These are phyloP conservation scores for Epichloe coenophiala DNA, from an alignment of 2,329 filamentous ascomycete species.

Conservation along the genomic window DNA sequence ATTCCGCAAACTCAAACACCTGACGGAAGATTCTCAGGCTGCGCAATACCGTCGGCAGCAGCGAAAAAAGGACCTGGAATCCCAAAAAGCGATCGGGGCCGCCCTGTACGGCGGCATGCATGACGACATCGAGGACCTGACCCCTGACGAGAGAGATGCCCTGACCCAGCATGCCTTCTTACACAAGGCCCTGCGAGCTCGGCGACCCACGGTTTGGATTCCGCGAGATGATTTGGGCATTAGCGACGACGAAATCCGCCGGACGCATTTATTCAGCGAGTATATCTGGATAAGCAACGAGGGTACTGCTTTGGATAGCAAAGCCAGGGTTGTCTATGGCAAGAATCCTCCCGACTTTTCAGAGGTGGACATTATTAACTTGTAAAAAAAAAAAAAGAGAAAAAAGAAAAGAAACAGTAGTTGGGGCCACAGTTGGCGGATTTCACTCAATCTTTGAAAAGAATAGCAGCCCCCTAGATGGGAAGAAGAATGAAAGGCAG, in stretches of 20 bases:
- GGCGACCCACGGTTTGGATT: conserved; percentile 84
- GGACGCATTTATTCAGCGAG: conserved; percentile 63
- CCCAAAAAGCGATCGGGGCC: conserved; percentile 59
- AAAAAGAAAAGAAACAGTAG: background rate
- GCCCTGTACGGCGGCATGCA: conserved; percentile 77
- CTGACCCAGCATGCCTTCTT: conserved; percentile 82
- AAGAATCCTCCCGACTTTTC: conserved; percentile 81
- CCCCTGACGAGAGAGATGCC: conserved; percentile 74
- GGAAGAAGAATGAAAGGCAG: background rate
- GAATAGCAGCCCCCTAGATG: background rate
- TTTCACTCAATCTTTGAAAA: background rate
- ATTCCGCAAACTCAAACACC: conserved; percentile 28
- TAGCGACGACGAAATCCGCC: conserved; percentile 76
- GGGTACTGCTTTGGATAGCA: conserved; percentile 75
- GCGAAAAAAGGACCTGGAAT: conserved; percentile 51
- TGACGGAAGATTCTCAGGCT: conserved; percentile 23
- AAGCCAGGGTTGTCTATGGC: conserved; percentile 70
- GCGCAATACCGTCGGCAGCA: conserved; percentile 34
- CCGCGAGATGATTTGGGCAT: conserved; percentile 82
- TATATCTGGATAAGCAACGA: conserved; percentile 90
- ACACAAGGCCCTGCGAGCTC: conserved; percentile 73
- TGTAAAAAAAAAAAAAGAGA: conserved; percentile 30
- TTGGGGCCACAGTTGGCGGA: background rate
- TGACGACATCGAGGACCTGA: conserved; percentile 90
- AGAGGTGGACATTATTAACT: conserved; percentile 71